Evolutionary conservation across 1,284 basidiomycete genomes (phyloP).

Genomic region (Phellopilus nigrolimitatus): DNA sequence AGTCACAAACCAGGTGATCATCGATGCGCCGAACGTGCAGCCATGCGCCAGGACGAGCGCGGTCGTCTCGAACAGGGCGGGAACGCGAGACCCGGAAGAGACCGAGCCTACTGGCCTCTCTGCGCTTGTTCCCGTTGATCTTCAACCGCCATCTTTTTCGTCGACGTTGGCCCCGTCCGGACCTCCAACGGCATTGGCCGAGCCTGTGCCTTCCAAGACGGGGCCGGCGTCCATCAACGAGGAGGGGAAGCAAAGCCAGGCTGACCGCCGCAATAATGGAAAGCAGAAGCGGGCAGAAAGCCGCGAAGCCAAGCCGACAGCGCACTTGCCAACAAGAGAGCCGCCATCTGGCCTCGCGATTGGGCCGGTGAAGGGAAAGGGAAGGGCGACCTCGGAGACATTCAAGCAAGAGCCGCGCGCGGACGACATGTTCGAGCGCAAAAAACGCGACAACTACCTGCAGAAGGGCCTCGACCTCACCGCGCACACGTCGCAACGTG

Average conservation of each 20-base stretch:
- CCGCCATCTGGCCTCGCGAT: background rate
- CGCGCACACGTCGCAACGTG: slow-evolving; percentile 14
- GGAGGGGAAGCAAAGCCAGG: background rate
- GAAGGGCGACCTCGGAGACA: background rate
- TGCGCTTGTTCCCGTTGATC: background rate
- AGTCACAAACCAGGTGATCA: background rate
- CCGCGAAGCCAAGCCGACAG: background rate
- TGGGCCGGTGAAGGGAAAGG: background rate
- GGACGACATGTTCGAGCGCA: slow-evolving; percentile 22
- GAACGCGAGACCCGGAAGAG: background rate
- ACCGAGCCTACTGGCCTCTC: background rate
- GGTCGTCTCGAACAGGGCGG: background rate
- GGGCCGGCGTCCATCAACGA: background rate
- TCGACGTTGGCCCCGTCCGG: background rate
- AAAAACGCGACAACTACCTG: slow-evolving; percentile 21
- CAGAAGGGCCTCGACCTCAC: slow-evolving; percentile 21
- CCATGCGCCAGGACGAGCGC: background rate
- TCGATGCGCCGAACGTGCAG: background rate
- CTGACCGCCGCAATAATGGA: background rate
- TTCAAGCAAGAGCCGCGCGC: slow-evolving; percentile 10
- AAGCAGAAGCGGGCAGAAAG: background rate
- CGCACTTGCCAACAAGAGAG: background rate
- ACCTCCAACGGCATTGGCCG: background rate
- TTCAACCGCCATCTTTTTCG: background rate
- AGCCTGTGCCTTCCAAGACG: background rate